Evolutionary conservation across 257 asterid genomes (phyloP).

Genomic region (Rubia yunnanensis): DNA sequence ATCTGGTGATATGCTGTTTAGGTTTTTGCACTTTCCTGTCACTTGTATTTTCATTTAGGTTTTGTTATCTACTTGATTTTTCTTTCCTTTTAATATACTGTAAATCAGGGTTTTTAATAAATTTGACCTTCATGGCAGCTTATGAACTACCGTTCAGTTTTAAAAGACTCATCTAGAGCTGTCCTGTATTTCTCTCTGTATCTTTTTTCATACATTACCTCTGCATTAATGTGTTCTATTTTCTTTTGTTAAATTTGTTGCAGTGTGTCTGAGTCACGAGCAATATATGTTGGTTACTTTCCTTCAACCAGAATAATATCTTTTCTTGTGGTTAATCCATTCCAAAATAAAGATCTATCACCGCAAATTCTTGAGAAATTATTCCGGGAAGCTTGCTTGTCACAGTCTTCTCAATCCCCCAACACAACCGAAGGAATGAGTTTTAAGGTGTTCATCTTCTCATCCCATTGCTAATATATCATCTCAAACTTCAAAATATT

Average conservation of each 20-base stretch:
- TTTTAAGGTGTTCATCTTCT: conserved; percentile 54
- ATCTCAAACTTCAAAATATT: conserved; percentile 6
- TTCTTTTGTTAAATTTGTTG: conserved; percentile 14
- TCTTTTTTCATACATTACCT: not conserved
- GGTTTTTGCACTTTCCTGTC: too few relatives aligned
- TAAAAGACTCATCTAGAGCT: not conserved
- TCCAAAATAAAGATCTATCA: conserved; percentile 81
- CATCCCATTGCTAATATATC: not conserved
- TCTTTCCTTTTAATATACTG: not conserved
- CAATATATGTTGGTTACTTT: conserved; percentile 72
- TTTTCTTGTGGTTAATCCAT: conserved; percentile 84
- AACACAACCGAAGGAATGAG: conserved; percentile 39
- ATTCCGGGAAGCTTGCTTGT: conserved; percentile 75
- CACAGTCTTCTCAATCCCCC: conserved; percentile 43
- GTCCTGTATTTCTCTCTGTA: not conserved
- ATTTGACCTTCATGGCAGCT: not conserved
- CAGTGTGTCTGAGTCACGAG: conserved; percentile 88
- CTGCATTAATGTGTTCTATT: not conserved
- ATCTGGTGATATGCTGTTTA: too few relatives aligned
- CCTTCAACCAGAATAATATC: conserved; percentile 63
- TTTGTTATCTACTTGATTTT: not conserved
- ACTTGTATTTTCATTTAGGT: not conserved
- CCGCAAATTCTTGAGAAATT: conserved; percentile 81
- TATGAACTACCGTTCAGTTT: not conserved
- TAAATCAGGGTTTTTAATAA: not conserved